Percentiles rank a stretch among this genome's conserved stretches.
Evolutionary conservation across 768 basidiomycete genomes (phyloP).

Genomic region (Rhizopogon roseolus): DNA sequence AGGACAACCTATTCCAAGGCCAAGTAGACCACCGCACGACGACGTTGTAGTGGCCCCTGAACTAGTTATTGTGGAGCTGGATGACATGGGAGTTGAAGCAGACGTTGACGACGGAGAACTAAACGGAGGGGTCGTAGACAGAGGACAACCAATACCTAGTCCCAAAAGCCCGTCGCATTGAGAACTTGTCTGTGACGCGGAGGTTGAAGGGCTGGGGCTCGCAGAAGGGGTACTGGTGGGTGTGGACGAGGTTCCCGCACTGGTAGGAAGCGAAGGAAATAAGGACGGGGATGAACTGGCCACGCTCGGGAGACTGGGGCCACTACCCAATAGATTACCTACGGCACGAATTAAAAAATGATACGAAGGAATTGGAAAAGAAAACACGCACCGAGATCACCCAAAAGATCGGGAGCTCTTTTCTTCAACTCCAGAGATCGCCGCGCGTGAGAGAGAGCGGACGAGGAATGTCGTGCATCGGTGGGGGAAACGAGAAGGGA

Average conservation of each 20-base stretch:
- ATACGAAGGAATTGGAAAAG: background rate
- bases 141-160: slow-evolving; percentile 4
- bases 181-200: background rate
- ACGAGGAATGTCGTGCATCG: slow-evolving; percentile 37
- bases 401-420: slow-evolving; percentile 8
- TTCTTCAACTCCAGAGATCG: slow-evolving; percentile 24
- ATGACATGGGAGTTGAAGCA: background rate
- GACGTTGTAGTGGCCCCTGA: background rate
- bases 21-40: slow-evolving; percentile 17
- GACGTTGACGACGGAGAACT: background rate
- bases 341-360: background rate
- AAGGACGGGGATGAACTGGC: slow-evolving; percentile 6
- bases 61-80: background rate
- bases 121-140: background rate
- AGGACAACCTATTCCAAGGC: slow-evolving; percentile 14
- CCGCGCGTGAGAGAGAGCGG: slow-evolving; percentile 29
- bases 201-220: background rate
- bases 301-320: slow-evolving; percentile 1
- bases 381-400: slow-evolving; percentile 13
- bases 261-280: slow-evolving; percentile 8
- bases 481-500: slow-evolving; percentile 18
- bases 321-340: background rate
- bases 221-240: background rate
- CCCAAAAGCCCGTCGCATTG: slow-evolving; percentile 6
- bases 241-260: background rate